Evolutionary conservation across 164 flowering plant genomes (phyloP), one percentile per base, ranked within the genome.

Genomic region (Annona cherimola): DNA sequence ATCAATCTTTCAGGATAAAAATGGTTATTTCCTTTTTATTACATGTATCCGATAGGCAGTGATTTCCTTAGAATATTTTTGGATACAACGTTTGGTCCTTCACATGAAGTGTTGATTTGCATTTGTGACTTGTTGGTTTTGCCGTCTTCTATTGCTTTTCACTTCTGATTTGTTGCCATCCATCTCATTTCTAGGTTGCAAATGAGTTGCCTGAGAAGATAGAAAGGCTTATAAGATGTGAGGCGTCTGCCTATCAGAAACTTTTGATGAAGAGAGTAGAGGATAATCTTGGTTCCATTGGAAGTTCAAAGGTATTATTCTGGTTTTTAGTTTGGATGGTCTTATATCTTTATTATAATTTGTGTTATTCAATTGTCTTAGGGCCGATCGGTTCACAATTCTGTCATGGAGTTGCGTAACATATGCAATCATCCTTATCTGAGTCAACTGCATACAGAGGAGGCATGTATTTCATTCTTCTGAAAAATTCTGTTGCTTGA

Each of bases 341-440:
- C 14, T 50, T 14, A 45, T 66, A 19, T 43, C 44, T 66, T 66
- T 66, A 66, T n/a, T n/a, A 5, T 43, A 44, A 18, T 66, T 35
- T 66, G 26, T 50, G 60, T 73, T 16, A 62, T 59, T 20, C 7
- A 73, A 5, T 45, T 71, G 65, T 50, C 42, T 42, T 79, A 95
- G 99, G 88, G 82, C 63, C 92, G 98, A 14, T 79, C 98, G 1
- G 96, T 96, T 66, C 98, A 96, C 79, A 96, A 96, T 75, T 85
- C 98, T 73, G 99, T 96, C 44, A 93, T 96, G 96, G 99, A 96
- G 81, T 82, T 96, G 39, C 93, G 99, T 9, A 96, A 96, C 76
- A 96, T 96, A 72, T 96, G 99, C 87, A 96, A 96, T 82, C 99
- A 96, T 81, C 99, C 99, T 44, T 96, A 96, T 84, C 81, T 96